These are phyloP conservation scores for Colletotrichum orchidophilum DNA, from an alignment of 2,329 filamentous ascomycete genomes.

Conservation along the genomic window DNA sequence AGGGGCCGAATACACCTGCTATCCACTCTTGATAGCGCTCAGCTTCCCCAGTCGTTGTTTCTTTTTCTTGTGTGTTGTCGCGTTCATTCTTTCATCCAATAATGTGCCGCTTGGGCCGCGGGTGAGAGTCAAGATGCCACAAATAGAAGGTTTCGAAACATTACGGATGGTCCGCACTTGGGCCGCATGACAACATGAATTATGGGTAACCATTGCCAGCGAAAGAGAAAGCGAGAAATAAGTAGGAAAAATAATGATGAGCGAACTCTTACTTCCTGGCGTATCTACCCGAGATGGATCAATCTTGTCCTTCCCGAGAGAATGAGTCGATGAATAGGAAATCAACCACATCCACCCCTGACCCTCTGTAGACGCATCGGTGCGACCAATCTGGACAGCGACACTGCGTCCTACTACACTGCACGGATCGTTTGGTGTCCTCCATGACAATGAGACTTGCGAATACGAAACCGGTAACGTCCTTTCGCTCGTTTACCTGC, in stretches of 20 bases:
- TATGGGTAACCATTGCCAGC: neutral
- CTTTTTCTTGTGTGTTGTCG: neutral
- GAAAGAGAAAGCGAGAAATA: neutral
- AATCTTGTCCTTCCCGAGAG: neutral
- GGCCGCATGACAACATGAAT: neutral
- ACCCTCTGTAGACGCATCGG: neutral
- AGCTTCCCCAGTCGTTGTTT: neutral
- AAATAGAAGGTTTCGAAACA: constrained; percentile 10
- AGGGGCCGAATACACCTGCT: neutral
- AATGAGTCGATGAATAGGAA: neutral
- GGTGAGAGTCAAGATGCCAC: neutral
- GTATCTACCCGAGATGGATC: neutral
- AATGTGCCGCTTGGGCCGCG: neutral
- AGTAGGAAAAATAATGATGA: neutral
- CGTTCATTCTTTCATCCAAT: neutral
- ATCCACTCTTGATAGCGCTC: neutral
- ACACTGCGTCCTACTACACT: neutral
- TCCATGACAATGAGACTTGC: constrained; percentile 10
- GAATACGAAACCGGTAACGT: constrained; percentile 15
- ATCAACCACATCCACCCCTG: neutral
- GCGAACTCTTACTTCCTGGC: neutral
- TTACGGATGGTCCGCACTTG: neutral
- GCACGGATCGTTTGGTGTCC: neutral
- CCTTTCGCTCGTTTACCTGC: constrained; percentile 2
- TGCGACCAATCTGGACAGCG: neutral